phyloP scores from a whole-genome alignment of 2,329 filamentous ascomycete species.

The Aureobasidium sp. region DNA sequence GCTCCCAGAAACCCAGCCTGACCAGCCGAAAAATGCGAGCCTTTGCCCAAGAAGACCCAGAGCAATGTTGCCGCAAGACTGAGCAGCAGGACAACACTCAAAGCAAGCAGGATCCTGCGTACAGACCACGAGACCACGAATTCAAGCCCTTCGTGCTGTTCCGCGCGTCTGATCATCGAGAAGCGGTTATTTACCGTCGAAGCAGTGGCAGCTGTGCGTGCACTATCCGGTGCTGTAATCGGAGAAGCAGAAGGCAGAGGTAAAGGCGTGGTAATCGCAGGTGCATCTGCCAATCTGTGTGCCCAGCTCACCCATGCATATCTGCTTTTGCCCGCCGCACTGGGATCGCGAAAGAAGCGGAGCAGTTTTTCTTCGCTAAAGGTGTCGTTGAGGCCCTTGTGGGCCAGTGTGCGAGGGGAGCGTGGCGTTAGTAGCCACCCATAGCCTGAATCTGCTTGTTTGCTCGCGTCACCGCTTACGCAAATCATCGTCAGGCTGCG shows the following conservation, averaged over 20 bases:
- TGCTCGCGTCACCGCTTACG: slow-evolving; percentile 23
- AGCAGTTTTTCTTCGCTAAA: slow-evolving; percentile 37
- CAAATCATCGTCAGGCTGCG: slow-evolving; percentile 26
- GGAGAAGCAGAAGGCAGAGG: not conserved
- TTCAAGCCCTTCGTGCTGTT: slow-evolving; percentile 30
- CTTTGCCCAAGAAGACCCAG: slow-evolving; percentile 32
- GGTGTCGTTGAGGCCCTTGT: slow-evolving; percentile 26
- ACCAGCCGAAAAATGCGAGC: slow-evolving; percentile 14
- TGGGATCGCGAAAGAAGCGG: slow-evolving; percentile 29
- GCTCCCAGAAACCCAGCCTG: slow-evolving; percentile 26
- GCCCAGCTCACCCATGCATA: slow-evolving; percentile 42
- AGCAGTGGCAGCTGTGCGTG: not conserved
- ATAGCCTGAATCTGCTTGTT: slow-evolving; percentile 24
- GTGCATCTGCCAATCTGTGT: slow-evolving; percentile 28
- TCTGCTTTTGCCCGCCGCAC: slow-evolving; percentile 29
- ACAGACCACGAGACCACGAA: slow-evolving; percentile 32
- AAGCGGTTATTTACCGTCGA: slow-evolving; percentile 6
- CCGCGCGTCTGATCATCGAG: slow-evolving; percentile 14
- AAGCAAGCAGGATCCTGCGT: slow-evolving; percentile 24
- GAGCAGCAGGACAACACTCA: slow-evolving; percentile 25
- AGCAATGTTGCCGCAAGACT: slow-evolving; percentile 27
- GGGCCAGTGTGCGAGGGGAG: slow-evolving; percentile 26
- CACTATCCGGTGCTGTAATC: not conserved
- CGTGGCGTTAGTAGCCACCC: slow-evolving; percentile 25
- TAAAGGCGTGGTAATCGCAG: not conserved